Evolutionary conservation across 1,139 yeast species (phyloP), one percentile per base, ranked within the genome.

Genomic region (Hyphopichia burtonii): DNA sequence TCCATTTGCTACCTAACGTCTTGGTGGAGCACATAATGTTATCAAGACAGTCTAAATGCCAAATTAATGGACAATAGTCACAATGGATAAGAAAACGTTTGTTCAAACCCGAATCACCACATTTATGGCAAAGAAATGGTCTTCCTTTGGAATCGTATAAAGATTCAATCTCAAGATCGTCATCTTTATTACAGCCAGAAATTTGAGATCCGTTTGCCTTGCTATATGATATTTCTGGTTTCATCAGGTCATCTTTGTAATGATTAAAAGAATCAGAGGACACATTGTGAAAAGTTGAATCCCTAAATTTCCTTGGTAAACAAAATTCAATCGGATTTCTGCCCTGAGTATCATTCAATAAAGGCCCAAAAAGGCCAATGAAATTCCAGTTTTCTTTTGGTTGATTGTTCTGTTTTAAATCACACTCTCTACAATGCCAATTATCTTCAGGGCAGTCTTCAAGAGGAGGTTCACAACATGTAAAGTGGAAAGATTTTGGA

Each of bases 31-130:
- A 75, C 54, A 88, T 65, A 2, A 96, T 96, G 9, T 88, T 86
- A 36, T 75, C 74, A 11, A 93, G 63, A 61, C 99, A 93, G 63
- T 93, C 98, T 37, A 91, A 65, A 61, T 93, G 99, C 96, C 96
- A 93, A 12, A 83, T 78, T n/a, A 86, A 70, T 1, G 85, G 73
- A 62, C 99, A 93, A 54, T 83, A 86, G 56, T 91, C 97, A 61
- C 99, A 93, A 44, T 80, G 81, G 14, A 85, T 78, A 30, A 93
- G 47, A 61, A 76, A 47, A 68, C 75, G 45, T 64, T 76, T 49
- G 14, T 70, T 63, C 38, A 79, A 67, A 8, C 94, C 96, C 28
- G 86, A 85, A 37, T 63, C 71, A 1, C 86, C 84, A 66, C 99
- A 93, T 48, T 76, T 75, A 58, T 82, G 86, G 59, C 98, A 90